Evolutionary conservation across 257 asterid species (phyloP).

Genomic region (Sherardia arvensis): DNA sequence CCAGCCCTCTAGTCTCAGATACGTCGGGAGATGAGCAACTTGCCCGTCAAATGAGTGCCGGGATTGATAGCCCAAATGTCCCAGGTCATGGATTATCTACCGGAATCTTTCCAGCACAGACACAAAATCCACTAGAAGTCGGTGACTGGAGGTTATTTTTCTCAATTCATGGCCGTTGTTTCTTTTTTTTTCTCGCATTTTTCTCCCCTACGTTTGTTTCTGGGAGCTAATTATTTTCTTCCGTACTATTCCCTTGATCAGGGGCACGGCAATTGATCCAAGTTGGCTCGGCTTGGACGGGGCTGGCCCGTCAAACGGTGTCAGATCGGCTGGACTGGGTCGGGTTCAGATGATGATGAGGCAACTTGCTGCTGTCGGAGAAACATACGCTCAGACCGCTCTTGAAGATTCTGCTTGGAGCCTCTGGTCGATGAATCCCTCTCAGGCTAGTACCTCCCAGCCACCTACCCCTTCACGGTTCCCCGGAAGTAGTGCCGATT

Average conservation of each 20-base stretch:
- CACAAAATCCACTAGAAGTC: slow-evolving; percentile 44
- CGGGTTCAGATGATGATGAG: slow-evolving; percentile 90
- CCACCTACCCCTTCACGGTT: slow-evolving; percentile 26
- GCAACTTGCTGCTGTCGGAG: slow-evolving; percentile 88
- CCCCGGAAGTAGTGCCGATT: slow-evolving; percentile 35
- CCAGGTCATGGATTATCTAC: slow-evolving; percentile 51
- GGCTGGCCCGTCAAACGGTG: slow-evolving; percentile 54
- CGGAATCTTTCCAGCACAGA: slow-evolving; percentile 50
- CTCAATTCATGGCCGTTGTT: neutral
- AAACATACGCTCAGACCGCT: slow-evolving; percentile 67
- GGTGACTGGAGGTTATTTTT: slow-evolving; percentile 26
- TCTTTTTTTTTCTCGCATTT: too few relatives aligned
- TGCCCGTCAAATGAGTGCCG: slow-evolving; percentile 78
- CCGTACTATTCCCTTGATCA: slow-evolving; percentile 11
- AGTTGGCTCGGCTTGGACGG: slow-evolving; percentile 68
- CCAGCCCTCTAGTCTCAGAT: slow-evolving; percentile 36
- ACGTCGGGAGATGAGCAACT: slow-evolving; percentile 81
- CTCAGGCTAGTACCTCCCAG: slow-evolving; percentile 66
- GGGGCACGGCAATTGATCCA: slow-evolving; percentile 52
- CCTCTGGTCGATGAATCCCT: slow-evolving; percentile 52
- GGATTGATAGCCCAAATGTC: slow-evolving; percentile 55
- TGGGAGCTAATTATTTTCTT: neutral
- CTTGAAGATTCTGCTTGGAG: slow-evolving; percentile 70
- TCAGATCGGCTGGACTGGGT: slow-evolving; percentile 42
- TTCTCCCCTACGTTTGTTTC: neutral